Conservation (phyloP, 352 stramenopile genomes). For the Pythium apleroticum region DNA sequence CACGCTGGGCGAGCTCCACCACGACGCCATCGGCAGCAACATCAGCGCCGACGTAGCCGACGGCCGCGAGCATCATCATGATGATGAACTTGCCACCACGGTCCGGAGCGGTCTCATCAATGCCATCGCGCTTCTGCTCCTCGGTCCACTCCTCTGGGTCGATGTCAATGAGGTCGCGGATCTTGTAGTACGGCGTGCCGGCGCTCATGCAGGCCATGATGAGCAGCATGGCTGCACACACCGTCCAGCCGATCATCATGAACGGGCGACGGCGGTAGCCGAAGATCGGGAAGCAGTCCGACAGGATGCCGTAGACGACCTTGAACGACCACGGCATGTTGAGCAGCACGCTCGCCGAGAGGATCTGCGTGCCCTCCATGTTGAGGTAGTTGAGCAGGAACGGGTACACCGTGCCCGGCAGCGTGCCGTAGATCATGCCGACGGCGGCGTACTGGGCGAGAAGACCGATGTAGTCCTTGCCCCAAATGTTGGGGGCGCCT, state of each 20-base stretch:
- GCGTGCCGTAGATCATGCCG: neutral
- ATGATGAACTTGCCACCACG: slow-evolving; percentile 4
- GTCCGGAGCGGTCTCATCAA: neutral
- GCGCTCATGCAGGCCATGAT: slow-evolving; percentile 4
- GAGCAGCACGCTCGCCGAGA: neutral
- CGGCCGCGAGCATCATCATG: neutral
- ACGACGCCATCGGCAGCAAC: neutral
- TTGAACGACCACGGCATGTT: neutral
- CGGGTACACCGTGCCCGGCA: neutral
- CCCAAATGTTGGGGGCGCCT: neutral
- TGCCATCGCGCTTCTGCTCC: neutral
- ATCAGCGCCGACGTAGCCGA: neutral
- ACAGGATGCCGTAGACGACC: neutral
- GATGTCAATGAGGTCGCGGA: neutral
- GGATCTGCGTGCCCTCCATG: slow-evolving; percentile 4
- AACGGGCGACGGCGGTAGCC: neutral
- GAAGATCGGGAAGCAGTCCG: slow-evolving; percentile 3
- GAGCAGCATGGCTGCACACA: neutral
- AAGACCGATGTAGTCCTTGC: neutral
- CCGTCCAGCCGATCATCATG: neutral
- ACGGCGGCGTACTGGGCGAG: neutral
- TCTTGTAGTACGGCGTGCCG: neutral
- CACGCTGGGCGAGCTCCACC: slow-evolving; percentile 1
- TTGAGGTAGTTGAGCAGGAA: slow-evolving; percentile 2
- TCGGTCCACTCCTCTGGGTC: neutral